phyloP scores from a whole-genome alignment of 345 rosid genomes.

The Diplotaxis tenuifolia region DNA sequence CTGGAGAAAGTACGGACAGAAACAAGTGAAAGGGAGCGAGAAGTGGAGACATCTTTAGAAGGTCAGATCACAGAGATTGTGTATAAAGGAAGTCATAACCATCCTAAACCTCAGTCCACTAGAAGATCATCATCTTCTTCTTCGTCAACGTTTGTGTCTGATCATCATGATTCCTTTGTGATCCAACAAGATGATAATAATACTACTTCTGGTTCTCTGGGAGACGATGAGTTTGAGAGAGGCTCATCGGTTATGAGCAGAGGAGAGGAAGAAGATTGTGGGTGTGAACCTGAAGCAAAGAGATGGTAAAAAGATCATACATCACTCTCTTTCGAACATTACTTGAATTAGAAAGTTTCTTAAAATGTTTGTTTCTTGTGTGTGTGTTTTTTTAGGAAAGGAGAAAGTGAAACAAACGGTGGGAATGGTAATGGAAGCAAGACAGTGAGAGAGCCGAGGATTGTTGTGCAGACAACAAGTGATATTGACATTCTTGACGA shows the following conservation, averaged over 20 bases:
- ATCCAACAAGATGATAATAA: constrained; percentile 62
- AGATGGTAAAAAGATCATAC: constrained; percentile 54
- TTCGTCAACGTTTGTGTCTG: constrained; percentile 26
- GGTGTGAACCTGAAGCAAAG: constrained; percentile 67
- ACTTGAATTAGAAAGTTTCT: background rate
- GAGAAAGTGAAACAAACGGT: constrained; percentile 64
- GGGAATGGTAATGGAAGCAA: constrained; percentile 62
- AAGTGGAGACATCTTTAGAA: constrained; percentile 80
- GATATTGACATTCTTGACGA: constrained; percentile 96
- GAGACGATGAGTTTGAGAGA: constrained; percentile 59
- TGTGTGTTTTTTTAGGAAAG: constrained; percentile 52
- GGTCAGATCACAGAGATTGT: constrained; percentile 94
- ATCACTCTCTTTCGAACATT: background rate
- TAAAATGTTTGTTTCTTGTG: background rate
- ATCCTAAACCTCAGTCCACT: constrained; percentile 78
- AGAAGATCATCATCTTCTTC: constrained; percentile 57
- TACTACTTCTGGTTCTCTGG: constrained; percentile 67
- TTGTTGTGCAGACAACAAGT: constrained; percentile 92
- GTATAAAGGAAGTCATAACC: constrained; percentile 92
- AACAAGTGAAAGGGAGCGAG: constrained; percentile 95
- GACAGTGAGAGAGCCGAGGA: constrained; percentile 85
- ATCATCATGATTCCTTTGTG: constrained; percentile 44
- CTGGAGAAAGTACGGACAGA: constrained; percentile 97
- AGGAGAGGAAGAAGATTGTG: constrained; percentile 56
- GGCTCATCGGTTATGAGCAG: constrained; percentile 47